Evolutionary conservation across 257 asterid species (phyloP), one percentile per base, ranked within the genome.

Genomic region (Anisodus tanguticus): DNA sequence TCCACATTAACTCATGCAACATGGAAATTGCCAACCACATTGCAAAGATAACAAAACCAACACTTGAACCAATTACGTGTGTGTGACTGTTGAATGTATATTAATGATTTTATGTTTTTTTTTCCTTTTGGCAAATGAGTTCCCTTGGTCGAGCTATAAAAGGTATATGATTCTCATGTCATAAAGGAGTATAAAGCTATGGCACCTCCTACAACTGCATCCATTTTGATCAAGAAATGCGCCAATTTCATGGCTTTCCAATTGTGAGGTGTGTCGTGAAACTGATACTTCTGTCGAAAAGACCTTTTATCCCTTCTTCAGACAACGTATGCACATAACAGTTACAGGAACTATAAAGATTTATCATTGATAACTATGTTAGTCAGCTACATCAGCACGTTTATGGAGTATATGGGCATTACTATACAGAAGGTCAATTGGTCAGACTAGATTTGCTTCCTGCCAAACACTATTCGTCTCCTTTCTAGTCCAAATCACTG

Each of bases 401-500:
- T 51, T 76, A 76, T 77, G 47, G 53, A 77, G 26, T 26, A 77
- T 26, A 77, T 53, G 64, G 26, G 41, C 81, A 88, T 47, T 82
- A 80, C 92, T 89, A 86, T 90, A 90, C 90, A 90, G 41, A 83
- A 85, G 71, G 59, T 63, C 62, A 84, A 63, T 9, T 63, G 84
- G 83, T 60, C 57, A 78, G 79, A 51, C 57, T 67, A 74, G 26
- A 49, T 82, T 87, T 85, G 82, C 72, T 54, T 59, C 55, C 59
- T 41, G 77, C 26, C 79, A 35, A 68, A 71, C 62, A 59, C 51
- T 81, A 83, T 45, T 54, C 66, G 19, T 85, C 82, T 57, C 84
- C 83, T 80, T 78, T 80, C 85, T 90, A 91, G 9, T 91, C 92
- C 82, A 88, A 80, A 85, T 92, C 94, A 59, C 85, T 84, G 66